A percentile compares a stretch with the other conserved stretches of the same genome.
Conservation (phyloP, 768 basidiomycete species). For the Collybia sordida region DNA sequence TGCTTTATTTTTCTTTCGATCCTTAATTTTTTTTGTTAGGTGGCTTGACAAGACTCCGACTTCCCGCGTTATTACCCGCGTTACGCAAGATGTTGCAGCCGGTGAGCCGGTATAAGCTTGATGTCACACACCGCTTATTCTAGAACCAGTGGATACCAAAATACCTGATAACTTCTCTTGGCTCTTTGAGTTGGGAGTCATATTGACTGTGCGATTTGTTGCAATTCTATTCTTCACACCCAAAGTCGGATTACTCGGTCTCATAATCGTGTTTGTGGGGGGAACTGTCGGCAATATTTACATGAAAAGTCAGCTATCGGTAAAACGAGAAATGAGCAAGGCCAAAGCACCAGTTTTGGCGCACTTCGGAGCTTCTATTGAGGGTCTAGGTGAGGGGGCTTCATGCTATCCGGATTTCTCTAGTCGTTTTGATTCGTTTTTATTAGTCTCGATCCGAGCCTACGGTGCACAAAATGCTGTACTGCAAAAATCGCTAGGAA, state of each 20-base stretch:
- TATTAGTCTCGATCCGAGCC: conserved; percentile 55
- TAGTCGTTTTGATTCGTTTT: background rate
- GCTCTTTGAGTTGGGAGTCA: conserved; percentile 9
- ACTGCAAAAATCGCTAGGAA: conserved; percentile 38
- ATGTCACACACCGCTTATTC: background rate
- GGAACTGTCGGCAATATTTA: conserved; percentile 40
- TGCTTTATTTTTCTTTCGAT: background rate
- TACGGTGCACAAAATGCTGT: conserved; percentile 56
- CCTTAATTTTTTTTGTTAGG: conserved; percentile 22
- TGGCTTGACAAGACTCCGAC: conserved; percentile 46
- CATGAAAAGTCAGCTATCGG: conserved; percentile 42
- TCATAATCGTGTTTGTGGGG: conserved; percentile 29
- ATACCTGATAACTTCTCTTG: conserved; percentile 23
- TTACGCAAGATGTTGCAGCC: conserved; percentile 62
- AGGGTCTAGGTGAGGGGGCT: conserved; percentile 44
- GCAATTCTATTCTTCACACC: conserved; percentile 13
- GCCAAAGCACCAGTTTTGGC: conserved; percentile 29
- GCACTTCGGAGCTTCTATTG: conserved; percentile 52
- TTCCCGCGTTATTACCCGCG: conserved; percentile 58
- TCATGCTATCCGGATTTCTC: background rate
- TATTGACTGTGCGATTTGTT: conserved; percentile 11
- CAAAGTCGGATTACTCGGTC: conserved; percentile 5
- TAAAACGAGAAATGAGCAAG: conserved; percentile 46
- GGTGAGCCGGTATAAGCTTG: conserved; percentile 12
- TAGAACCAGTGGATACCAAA: conserved; percentile 44